Conservation (phyloP, 257 asterid genomes). For the Nicotiana benthamiana region DNA sequence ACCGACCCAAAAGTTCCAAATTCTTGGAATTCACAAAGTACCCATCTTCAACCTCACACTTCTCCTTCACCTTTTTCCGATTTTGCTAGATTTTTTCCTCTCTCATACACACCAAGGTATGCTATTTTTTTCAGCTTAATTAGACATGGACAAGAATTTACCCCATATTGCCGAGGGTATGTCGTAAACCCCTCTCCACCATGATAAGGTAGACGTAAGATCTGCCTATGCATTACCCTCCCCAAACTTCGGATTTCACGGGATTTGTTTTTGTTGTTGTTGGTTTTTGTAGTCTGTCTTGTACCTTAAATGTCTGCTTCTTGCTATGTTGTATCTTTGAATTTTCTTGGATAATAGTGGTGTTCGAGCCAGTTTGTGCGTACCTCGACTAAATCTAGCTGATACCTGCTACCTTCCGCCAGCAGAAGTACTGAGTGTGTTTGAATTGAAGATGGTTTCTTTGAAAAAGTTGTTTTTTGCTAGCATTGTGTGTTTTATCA, state of each 20-base stretch:
- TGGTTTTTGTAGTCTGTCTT: neutral
- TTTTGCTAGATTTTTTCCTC: neutral
- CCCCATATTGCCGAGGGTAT: neutral
- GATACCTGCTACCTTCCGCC: too few relatives aligned
- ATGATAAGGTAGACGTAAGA: too few relatives aligned
- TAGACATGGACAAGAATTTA: neutral
- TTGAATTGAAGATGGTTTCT: neutral
- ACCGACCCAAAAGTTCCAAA: neutral
- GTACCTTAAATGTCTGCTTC: neutral
- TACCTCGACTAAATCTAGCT: too few relatives aligned
- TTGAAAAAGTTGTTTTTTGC: neutral
- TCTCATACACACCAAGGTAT: neutral
- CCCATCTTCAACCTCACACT: conserved; percentile 8
- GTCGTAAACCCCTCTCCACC: too few relatives aligned
- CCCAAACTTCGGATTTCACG: too few relatives aligned
- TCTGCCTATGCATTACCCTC: too few relatives aligned
- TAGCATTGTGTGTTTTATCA: conserved; percentile 7
- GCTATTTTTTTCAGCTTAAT: neutral
- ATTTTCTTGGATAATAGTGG: too few relatives aligned
- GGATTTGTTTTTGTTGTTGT: too few relatives aligned
- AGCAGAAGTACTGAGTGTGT: neutral
- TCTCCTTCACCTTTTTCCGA: neutral
- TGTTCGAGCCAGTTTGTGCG: too few relatives aligned
- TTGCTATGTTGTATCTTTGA: neutral
- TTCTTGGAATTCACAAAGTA: neutral